Percentiles rank a stretch among this genome's conserved stretches.
Conservation (phyloP, 2,329 filamentous ascomycete genomes). For the Pseudocercospora musae region DNA sequence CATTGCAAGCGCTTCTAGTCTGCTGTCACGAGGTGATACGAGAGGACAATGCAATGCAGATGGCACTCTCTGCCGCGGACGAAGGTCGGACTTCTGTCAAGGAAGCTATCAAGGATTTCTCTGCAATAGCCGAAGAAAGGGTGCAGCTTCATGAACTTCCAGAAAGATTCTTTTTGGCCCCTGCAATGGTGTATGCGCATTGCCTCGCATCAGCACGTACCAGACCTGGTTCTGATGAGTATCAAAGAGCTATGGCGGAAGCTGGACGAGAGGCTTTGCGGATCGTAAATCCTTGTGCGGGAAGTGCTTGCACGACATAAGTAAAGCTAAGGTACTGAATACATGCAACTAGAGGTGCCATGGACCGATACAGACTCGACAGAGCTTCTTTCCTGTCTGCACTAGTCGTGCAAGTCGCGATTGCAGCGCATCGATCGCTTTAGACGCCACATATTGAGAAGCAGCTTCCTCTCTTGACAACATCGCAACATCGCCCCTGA, state of each 20-base stretch:
- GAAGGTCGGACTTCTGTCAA: slow-evolving; percentile 3
- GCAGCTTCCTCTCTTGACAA: neutral
- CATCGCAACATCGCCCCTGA: neutral
- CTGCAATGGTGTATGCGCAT: slow-evolving; percentile 20
- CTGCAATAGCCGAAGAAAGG: slow-evolving; percentile 1
- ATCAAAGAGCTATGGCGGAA: slow-evolving; percentile 9
- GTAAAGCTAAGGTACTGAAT: too few relatives aligned
- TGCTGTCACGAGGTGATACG: slow-evolving; percentile 13
- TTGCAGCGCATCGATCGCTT: too few relatives aligned
- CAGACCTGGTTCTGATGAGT: slow-evolving; percentile 1
- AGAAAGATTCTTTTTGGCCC: slow-evolving; percentile 8
- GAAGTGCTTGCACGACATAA: neutral
- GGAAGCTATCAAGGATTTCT: neutral
- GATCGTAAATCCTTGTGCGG: neutral
- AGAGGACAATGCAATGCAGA: slow-evolving; percentile 8
- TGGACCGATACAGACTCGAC: neutral
- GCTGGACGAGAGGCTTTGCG: slow-evolving; percentile 6
- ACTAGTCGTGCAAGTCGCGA: too few relatives aligned
- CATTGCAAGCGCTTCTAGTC: slow-evolving; percentile 11
- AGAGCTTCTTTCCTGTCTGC: neutral
- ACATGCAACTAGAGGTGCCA: too few relatives aligned
- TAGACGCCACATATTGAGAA: too few relatives aligned
- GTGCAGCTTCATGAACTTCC: slow-evolving; percentile 4
- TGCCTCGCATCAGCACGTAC: slow-evolving; percentile 1
- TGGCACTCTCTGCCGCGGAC: slow-evolving; percentile 1